A percentile compares a stretch with the other conserved stretches of the same genome.
phyloP scores from a whole-genome alignment of 441 rosid species.

The Manihot esculenta region DNA sequence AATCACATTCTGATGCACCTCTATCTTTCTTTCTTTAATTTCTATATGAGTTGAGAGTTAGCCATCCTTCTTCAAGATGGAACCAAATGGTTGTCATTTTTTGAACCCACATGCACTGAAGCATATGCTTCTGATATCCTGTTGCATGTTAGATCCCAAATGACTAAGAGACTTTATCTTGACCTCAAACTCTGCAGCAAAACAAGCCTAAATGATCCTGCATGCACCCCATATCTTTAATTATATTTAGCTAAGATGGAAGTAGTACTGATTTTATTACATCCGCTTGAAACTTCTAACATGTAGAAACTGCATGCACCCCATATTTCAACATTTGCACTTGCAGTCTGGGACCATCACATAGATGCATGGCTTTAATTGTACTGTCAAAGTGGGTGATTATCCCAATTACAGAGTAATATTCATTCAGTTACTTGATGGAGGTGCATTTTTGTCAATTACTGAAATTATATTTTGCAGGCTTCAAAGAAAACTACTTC shows the following conservation, averaged over 20 bases:
- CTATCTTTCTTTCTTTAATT: neutral
- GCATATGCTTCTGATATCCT: neutral
- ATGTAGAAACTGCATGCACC: neutral
- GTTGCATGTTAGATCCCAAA: neutral
- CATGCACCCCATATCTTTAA: no score
- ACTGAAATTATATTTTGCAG: neutral
- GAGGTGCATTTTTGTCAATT: neutral
- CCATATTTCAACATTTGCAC: neutral
- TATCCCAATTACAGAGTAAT: neutral
- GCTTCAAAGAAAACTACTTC: neutral
- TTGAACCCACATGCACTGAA: neutral
- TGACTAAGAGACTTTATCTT: neutral
- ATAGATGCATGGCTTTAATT: neutral
- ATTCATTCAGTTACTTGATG: neutral
- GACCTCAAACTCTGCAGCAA: no score
- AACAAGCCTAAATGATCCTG: no score
- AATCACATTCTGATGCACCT: neutral
- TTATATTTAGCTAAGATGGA: neutral
- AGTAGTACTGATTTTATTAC: neutral
- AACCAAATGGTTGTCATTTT: neutral
- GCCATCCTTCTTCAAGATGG: constrained; percentile 1
- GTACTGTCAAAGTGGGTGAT: neutral
- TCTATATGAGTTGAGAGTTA: neutral
- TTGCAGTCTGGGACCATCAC: neutral
- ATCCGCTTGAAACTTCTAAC: neutral